These are phyloP conservation scores for Jacaranda mimosifolia DNA, from an alignment of 257 asterid species.

Conservation along the genomic window DNA sequence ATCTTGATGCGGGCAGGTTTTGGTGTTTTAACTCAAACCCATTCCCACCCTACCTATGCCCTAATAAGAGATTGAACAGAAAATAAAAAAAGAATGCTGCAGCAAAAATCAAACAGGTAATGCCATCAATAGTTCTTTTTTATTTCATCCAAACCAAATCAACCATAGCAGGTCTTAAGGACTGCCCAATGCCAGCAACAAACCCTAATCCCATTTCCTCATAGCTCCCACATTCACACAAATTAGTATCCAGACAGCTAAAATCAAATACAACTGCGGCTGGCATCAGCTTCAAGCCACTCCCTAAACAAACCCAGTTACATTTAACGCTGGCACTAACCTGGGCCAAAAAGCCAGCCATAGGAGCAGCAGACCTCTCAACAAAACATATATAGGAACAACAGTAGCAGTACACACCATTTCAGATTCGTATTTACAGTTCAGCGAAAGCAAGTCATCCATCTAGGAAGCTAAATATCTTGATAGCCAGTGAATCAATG, in stretches of 20 bases:
- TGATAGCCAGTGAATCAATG: conserved; percentile 56
- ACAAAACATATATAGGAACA: conserved; percentile 15
- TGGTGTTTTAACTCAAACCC: too few species aligned
- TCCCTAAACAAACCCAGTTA: conserved; percentile 34
- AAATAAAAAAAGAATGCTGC: too few species aligned
- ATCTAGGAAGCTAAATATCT: conserved; percentile 43
- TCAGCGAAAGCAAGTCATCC: conserved; percentile 55
- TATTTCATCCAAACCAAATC: too few species aligned
- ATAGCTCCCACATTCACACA: conserved; percentile 39
- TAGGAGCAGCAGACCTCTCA: conserved; percentile 35
- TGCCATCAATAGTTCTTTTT: too few species aligned
- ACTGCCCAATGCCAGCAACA: not conserved
- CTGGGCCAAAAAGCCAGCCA: too few species aligned
- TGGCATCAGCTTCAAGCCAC: conserved; percentile 33
- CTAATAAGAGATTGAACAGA: too few species aligned
- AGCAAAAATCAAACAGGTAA: too few species aligned
- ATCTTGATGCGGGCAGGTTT: too few species aligned
- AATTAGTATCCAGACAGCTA: conserved; percentile 26
- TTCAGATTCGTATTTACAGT: conserved; percentile 65
- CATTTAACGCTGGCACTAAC: conserved; percentile 39
- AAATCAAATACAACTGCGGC: conserved; percentile 33
- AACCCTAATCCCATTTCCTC: conserved; percentile 35
- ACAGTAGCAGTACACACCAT: conserved; percentile 53
- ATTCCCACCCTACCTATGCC: too few species aligned
- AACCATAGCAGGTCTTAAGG: too few species aligned